These are phyloP conservation scores for Chaetomium globosum DNA, from an alignment of 2,329 filamentous ascomycete species.

Conservation along the genomic window DNA sequence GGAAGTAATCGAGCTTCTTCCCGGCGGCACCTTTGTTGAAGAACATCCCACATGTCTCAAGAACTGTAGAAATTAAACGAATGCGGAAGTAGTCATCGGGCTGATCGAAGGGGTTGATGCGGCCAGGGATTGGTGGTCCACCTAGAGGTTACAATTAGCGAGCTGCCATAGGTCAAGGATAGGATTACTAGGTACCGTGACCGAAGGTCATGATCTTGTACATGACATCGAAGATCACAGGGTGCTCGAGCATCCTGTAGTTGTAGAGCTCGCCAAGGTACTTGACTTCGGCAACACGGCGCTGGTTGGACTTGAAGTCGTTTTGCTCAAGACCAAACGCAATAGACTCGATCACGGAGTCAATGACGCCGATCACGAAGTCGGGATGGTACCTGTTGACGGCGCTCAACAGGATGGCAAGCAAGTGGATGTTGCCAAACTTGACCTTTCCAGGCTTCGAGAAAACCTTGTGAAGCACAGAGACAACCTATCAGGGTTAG, in stretches of 20 bases:
- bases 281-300: slow-evolving; percentile 91
- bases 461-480: slow-evolving; percentile 78
- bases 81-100: slow-evolving; percentile 97
- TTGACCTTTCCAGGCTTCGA: slow-evolving; percentile 97
- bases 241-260: slow-evolving; percentile 94
- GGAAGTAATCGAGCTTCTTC: slow-evolving; percentile 97
- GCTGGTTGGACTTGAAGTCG: slow-evolving; percentile 96
- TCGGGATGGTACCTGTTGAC: slow-evolving; percentile 89
- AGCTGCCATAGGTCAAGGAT: neutral
- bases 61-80: slow-evolving; percentile 80
- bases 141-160: slow-evolving; percentile 47
- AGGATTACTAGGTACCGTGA: slow-evolving; percentile 59
- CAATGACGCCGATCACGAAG: slow-evolving; percentile 89
- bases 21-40: slow-evolving; percentile 91
- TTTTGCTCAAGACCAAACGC: slow-evolving; percentile 88
- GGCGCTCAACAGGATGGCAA: slow-evolving; percentile 85
- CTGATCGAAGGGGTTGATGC: slow-evolving; percentile 75
- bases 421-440: slow-evolving; percentile 92
- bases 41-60: slow-evolving; percentile 95
- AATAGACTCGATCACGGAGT: slow-evolving; percentile 87
- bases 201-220: slow-evolving; percentile 95
- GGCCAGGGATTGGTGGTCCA: slow-evolving; percentile 78
- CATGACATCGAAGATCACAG: slow-evolving; percentile 90
- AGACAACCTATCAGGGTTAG: slow-evolving; percentile 39
- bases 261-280: slow-evolving; percentile 97